These are phyloP conservation scores for Domatiomyces globalis DNA, from an alignment of 2,329 filamentous ascomycete genomes.

Conservation along the genomic window DNA sequence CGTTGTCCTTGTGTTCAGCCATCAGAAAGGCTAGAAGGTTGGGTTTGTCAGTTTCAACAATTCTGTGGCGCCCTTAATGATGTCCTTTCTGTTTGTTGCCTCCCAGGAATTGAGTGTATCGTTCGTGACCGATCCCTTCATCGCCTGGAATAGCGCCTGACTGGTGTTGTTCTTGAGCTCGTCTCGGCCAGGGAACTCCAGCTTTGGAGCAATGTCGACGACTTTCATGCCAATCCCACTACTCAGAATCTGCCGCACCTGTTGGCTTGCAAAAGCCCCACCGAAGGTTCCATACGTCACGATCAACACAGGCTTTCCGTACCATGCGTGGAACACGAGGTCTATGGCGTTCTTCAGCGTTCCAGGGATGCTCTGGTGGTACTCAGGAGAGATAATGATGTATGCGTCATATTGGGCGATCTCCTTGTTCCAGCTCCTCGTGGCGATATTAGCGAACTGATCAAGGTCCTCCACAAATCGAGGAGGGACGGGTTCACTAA, in stretches of 20 bases:
- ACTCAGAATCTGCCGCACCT: background rate
- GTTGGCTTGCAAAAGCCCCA: background rate
- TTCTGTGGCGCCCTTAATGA: background rate
- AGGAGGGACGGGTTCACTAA: background rate
- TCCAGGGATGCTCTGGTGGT: background rate
- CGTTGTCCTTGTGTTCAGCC: background rate
- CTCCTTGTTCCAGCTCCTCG: background rate
- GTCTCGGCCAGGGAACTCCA: background rate
- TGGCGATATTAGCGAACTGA: background rate
- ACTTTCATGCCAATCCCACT: background rate
- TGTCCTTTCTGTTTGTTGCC: background rate
- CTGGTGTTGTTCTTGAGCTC: slow-evolving; percentile 2
- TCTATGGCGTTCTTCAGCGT: background rate
- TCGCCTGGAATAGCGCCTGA: slow-evolving; percentile 1
- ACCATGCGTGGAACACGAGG: background rate
- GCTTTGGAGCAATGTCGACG: slow-evolving; percentile 1
- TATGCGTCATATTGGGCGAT: background rate
- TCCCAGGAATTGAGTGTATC: background rate
- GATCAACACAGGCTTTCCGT: background rate
- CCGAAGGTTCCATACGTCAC: background rate
- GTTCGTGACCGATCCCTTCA: slow-evolving; percentile 1
- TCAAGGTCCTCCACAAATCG: background rate
- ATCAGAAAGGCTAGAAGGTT: background rate
- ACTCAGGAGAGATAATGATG: background rate
- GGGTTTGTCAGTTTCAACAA: background rate